Base-by-base conservation (phyloP, 1,139 yeast species). In the Saccharomyces hybrid region DNA sequence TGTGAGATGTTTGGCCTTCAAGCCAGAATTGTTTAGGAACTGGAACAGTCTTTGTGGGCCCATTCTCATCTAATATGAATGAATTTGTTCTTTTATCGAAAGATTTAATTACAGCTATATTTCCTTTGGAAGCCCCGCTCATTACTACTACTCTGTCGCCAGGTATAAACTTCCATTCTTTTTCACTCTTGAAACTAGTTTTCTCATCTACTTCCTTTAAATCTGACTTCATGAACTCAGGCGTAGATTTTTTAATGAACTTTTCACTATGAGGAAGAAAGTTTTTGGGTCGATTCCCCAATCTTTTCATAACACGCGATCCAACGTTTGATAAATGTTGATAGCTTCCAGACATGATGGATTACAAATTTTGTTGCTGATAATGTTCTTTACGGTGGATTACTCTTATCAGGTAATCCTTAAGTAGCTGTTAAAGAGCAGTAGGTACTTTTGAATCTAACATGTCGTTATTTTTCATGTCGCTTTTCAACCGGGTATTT, bases 11-110 rank as follows among this genome's bases (percentile, higher is more conserved):
- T 68, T 86, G 95, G 52, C 86, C 84, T 54, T 82, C 84, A 49
- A 81, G 78, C 95, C 96, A 88, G 65, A 79, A 78, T 52, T 77
- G 75, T 64, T 83, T 83, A 20, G 97, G 96, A 52, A 83, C 76
- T 27, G 82, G 80, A 47, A 78, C 74, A 44, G 74, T 73, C 56
- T 73, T 74, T 5, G 79, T 75, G 47, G 81, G 82, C 26, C 86
- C 83, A 57, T 80, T 75, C 54, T 82, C 87, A 56, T 78, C 82
- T 32, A 84, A 70, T 52, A 76, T 72, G 49, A 77, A 76, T 13
- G 81, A 77, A 62, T 83, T 82, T n/a, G 83, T 76, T 52, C 74
- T 72, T 28, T 66, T 66, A 54, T 74, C 77, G 47, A 76, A 74
- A 46, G 76, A 75, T 52, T 74, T 73, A 42, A 83, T 75, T 54